These are phyloP conservation scores for Phytophthora nicotianae DNA, from an alignment of 352 stramenopile species.

Conservation along the genomic window DNA sequence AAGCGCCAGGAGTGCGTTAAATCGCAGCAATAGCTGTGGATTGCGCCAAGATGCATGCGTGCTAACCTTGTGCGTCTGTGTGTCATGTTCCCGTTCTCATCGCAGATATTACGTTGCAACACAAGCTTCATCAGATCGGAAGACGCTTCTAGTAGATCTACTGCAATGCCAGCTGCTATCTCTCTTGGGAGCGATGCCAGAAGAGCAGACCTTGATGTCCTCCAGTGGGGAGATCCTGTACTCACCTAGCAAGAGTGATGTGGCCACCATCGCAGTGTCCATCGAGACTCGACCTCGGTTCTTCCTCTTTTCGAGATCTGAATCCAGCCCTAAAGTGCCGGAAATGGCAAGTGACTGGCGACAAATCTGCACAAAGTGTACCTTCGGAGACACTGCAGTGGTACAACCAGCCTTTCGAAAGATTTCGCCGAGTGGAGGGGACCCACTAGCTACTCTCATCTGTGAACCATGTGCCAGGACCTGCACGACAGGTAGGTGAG, in stretches of 20 bases:
- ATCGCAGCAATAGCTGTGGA: background rate
- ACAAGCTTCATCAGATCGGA: slow-evolving; percentile 23
- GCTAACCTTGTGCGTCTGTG: slow-evolving; percentile 4
- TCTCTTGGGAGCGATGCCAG: slow-evolving; percentile 57
- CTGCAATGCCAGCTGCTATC: slow-evolving; percentile 77
- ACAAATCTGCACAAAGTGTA: slow-evolving; percentile 65
- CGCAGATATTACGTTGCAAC: slow-evolving; percentile 51
- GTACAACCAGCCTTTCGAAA: slow-evolving; percentile 63
- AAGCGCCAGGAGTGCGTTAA: slow-evolving; percentile 61
- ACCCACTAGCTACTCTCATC: slow-evolving; percentile 35
- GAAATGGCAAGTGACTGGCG: slow-evolving; percentile 51
- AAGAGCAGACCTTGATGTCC: slow-evolving; percentile 65
- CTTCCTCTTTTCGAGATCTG: slow-evolving; percentile 43
- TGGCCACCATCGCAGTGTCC: slow-evolving; percentile 22
- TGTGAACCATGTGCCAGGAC: slow-evolving; percentile 69
- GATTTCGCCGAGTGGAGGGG: slow-evolving; percentile 1
- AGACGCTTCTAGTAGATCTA: slow-evolving; percentile 52
- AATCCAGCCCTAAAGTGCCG: slow-evolving; percentile 1
- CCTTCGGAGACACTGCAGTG: slow-evolving; percentile 52
- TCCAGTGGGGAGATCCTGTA: slow-evolving; percentile 47
- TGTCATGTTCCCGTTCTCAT: background rate
- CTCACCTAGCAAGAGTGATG: slow-evolving; percentile 21
- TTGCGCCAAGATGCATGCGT: background rate
- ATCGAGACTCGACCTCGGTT: slow-evolving; percentile 31
- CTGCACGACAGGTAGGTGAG: slow-evolving; percentile 58